Evolutionary conservation across 352 stramenopile species (phyloP), one percentile per base, ranked within the genome.

Genomic region (Phytophthora sojae): DNA sequence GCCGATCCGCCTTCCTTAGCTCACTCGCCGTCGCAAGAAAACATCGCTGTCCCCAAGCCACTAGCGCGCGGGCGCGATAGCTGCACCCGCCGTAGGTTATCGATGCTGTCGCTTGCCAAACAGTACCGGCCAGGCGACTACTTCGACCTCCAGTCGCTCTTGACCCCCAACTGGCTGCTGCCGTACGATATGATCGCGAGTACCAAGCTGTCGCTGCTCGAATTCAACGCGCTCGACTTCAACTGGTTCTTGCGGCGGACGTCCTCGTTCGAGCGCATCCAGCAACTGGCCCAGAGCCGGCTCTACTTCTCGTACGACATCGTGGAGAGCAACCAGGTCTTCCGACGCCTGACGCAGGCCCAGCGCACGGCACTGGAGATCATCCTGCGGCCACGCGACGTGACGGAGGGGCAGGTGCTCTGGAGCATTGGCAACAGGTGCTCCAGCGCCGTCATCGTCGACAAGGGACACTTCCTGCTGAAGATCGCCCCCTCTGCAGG

Each of bases 311-410:
- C 83, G 8, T 94, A 92, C 66, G 85, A 92, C 62, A 89, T 88
- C 14, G 88, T 97, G 23, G 83, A 93, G 59, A 77, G 80, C 39
- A 96, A 96, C 59, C 78, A 85, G 59, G 80, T 97, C 3, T 91
- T 97, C 35, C 77, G 84, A 45, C 84, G 87, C 39, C 79, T 97
- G n/a, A 96, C 86, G 9, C 67, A 83, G 37, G 82, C 85, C 15
- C 91, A 97, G 61, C 93, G 91, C 45, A 96, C 92, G n/a, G 82
- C 90, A 32, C 79, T 97, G 25, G 90, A 97, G 76, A 94, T 93
- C 51, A 83, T 94, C 12, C 56, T 95, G 23, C 82, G 76, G 42
- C 82, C 89, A 39, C 73, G 77, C 7, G 77, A 86, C 25, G 85
- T 94, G 54, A 68, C 49, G 2, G 79, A 86, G 21, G 88, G 90